Base-by-base conservation (phyloP, 2,329 filamentous ascomycete species). In the Neofusicoccum parvum region DNA sequence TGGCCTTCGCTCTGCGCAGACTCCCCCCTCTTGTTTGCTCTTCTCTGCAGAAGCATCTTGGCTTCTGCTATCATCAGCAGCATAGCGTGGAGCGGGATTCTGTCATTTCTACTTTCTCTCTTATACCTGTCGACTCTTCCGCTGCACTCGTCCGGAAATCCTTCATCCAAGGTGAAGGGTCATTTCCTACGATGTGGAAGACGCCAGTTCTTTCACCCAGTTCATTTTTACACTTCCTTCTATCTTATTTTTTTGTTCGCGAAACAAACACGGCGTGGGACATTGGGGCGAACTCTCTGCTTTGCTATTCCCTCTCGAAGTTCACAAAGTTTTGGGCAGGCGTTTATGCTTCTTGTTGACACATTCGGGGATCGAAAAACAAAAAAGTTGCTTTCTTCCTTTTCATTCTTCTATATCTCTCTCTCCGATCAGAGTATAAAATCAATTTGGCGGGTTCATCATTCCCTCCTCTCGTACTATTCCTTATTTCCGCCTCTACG, bases 21-120 rank as follows among this genome's bases (percentile, higher is more conserved):
- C 45, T 64, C 62, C 49, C 49, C 49, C 49, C 27, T 51, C 48
- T 46, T 45, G 27, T 54, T 36, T 34, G 23, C 49, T 54, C 48
- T 39, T 59, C 37, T 51, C 11, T 17, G 32, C 49, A 36, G 37
- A 54, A 20, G 37, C 46, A 64, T 45, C 23, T 45, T 53, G 39
- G 49, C 36, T 64, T 64, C 27, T 36, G 39, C 49, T 37, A 20
- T 46, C 36, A 43, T 36, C 23, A 45, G 43, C 32, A 46, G 62
- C 62, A 64, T 64, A 54, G 62, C 62, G 62, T 56, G 49, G 62
- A 56, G 62, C 20, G 62, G 49, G 32, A 64, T 46, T 54, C 49
- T 64, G 62, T 34, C 37, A 37, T 64, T 14, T 53, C 39, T 63
- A 39, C 14, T 51, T 62, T 41, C 48, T 48, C 27, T 10, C 23